Evolutionary conservation across 306 rosid species (phyloP).

Genomic region (Casuarina cunninghamiana): DNA sequence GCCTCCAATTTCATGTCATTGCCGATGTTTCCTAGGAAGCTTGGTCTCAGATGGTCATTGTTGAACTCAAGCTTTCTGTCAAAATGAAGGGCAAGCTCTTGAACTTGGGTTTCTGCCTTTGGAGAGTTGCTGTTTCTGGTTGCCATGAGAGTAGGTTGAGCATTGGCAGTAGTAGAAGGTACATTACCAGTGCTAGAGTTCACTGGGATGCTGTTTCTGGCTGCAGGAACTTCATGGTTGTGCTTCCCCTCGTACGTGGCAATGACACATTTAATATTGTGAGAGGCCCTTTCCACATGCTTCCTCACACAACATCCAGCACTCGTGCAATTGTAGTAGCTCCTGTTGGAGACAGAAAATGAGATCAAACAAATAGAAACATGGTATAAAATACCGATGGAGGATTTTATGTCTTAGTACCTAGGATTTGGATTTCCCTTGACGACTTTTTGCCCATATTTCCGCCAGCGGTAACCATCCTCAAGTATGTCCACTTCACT

Average conservation of each 20-base stretch:
- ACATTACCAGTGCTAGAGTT: conserved; percentile 41
- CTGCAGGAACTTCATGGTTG: conserved; percentile 78
- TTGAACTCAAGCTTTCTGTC: conserved; percentile 63
- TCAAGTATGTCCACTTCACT: conserved; percentile 80
- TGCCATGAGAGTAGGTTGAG: conserved; percentile 41
- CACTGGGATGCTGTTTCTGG: conserved; percentile 59
- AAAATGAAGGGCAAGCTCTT: conserved; percentile 51
- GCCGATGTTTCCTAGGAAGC: conserved; percentile 50
- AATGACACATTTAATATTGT: conserved; percentile 62
- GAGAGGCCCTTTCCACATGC: conserved; percentile 93
- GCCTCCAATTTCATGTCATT: conserved; percentile 56
- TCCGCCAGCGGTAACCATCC: conserved; percentile 95
- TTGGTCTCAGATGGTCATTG: conserved; percentile 44
- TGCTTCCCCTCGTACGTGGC: conserved; percentile 92
- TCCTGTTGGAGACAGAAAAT: conserved; percentile 45
- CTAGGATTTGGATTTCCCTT: conserved; percentile 97
- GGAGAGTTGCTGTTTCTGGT: conserved; percentile 35
- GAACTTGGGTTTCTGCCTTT: conserved; percentile 47
- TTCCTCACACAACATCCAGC: conserved; percentile 83
- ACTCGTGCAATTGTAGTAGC: conserved; percentile 95
- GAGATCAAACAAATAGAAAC: conserved; percentile 6
- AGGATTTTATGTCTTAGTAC: conserved; percentile 31
- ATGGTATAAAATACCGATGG: neutral
- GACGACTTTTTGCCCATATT: conserved; percentile 90
- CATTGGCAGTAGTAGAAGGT: conserved; percentile 33